Percentiles rank a stretch among this genome's conserved stretches.
These are phyloP conservation scores for Coniochaeta sp. DNA, from an alignment of 2,329 filamentous ascomycete genomes.

Conservation along the genomic window DNA sequence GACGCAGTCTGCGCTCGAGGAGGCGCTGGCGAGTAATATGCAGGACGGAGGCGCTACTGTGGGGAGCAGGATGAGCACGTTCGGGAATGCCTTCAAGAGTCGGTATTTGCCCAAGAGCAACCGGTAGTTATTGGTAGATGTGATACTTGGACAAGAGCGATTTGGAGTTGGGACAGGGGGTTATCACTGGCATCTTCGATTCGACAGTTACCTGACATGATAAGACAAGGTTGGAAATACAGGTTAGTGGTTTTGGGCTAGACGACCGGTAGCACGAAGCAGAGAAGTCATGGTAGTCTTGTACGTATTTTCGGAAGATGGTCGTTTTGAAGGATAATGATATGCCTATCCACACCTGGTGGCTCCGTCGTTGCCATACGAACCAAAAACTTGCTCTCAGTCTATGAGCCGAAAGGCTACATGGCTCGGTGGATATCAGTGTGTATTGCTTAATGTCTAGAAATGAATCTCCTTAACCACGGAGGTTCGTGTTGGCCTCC, in stretches of 20 bases:
- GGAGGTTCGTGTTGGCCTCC: not conserved
- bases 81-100: constrained; percentile 59
- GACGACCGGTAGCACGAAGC: no score
- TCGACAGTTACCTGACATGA: no score
- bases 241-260: no score
- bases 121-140: not conserved
- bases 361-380: no score
- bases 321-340: no score
- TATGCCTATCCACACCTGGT: no score
- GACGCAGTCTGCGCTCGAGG: constrained; percentile 72
- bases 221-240: no score
- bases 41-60: constrained; percentile 46
- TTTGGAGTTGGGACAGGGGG: not conserved
- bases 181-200: no score
- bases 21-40: constrained; percentile 67
- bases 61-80: constrained; percentile 57
- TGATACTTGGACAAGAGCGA: not conserved
- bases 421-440: no score
- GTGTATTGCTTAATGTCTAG: not conserved
- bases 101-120: constrained; percentile 38
- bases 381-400: no score
- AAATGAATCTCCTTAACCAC: not conserved
- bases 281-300: not conserved
- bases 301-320: not conserved
- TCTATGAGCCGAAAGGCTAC: no score